phyloP scores from a whole-genome alignment of 2,329 filamentous ascomycete species.

The Calonectria henricotiae region DNA sequence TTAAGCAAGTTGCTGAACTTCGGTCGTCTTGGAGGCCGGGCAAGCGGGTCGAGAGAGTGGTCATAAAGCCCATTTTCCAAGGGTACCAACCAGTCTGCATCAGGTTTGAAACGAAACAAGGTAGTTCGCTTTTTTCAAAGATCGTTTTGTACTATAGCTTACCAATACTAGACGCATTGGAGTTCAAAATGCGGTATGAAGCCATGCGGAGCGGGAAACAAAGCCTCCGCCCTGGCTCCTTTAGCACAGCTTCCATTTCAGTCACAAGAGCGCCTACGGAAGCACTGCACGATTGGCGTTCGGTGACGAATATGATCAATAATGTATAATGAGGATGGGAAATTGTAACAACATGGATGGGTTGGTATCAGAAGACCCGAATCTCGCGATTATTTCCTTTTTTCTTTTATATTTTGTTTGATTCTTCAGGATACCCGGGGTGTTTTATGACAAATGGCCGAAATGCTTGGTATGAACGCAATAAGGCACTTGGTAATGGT shows the following conservation, averaged over 20 bases:
- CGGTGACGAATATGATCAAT: neutral
- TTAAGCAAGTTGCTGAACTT: neutral
- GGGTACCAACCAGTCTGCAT: neutral
- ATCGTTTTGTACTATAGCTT: neutral
- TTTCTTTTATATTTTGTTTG: neutral
- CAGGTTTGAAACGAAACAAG: conserved; percentile 15
- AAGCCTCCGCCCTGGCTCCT: neutral
- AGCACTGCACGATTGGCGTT: neutral
- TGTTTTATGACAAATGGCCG: neutral
- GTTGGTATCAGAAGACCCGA: neutral
- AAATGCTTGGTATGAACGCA: neutral
- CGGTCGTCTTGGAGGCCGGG: neutral
- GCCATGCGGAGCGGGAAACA: neutral
- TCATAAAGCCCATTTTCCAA: neutral
- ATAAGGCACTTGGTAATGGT: neutral
- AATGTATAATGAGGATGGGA: neutral
- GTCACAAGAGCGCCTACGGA: neutral
- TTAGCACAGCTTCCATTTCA: conserved; percentile 1
- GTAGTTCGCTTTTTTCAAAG: neutral
- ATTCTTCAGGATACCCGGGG: neutral
- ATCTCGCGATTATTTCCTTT: no score
- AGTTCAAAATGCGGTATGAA: conserved; percentile 2
- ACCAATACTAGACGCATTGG: neutral
- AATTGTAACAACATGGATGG: conserved; percentile 4
- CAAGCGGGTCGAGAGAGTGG: neutral